phyloP scores from a whole-genome alignment of 441 rosid genomes.

The Adansonia grandidieri region DNA sequence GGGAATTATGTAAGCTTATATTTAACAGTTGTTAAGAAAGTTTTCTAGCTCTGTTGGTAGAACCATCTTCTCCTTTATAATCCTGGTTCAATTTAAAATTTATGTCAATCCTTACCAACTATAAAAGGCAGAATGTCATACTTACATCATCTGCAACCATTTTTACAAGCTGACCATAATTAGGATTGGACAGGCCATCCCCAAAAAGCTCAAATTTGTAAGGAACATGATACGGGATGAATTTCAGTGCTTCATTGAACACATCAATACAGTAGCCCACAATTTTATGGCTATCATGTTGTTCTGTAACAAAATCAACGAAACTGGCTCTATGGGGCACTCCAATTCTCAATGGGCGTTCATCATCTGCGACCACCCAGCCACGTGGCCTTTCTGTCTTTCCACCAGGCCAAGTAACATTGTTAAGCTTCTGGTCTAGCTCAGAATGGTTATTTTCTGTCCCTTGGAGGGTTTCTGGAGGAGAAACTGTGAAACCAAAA shows the following conservation, averaged over 20 bases:
- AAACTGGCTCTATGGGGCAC: conserved; percentile 82
- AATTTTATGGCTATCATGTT: conserved; percentile 47
- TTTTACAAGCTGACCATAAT: conserved; percentile 48
- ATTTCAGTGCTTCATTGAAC: conserved; percentile 64
- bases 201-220: conserved; percentile 66
- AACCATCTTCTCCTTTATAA: conserved; percentile 14
- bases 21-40: not conserved
- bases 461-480: conserved; percentile 45
- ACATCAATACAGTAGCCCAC: conserved; percentile 78
- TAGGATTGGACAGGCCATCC: conserved; percentile 75
- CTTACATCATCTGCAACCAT: conserved; percentile 71
- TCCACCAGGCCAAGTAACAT: conserved; percentile 89
- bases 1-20: not conserved
- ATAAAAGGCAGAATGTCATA: conserved; percentile 19
- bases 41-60: not conserved
- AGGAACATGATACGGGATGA: conserved; percentile 75
- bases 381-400: conserved; percentile 71
- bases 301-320: conserved; percentile 66
- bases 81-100: conserved; percentile 9
- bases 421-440: conserved; percentile 52
- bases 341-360: conserved; percentile 71
- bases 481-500: conserved; percentile 58
- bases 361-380: conserved; percentile 70
- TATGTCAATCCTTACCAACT: not conserved
- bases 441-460: conserved; percentile 32